Base-by-base conservation (phyloP, 2,329 filamentous ascomycete genomes). In the Fusarium sp. region DNA sequence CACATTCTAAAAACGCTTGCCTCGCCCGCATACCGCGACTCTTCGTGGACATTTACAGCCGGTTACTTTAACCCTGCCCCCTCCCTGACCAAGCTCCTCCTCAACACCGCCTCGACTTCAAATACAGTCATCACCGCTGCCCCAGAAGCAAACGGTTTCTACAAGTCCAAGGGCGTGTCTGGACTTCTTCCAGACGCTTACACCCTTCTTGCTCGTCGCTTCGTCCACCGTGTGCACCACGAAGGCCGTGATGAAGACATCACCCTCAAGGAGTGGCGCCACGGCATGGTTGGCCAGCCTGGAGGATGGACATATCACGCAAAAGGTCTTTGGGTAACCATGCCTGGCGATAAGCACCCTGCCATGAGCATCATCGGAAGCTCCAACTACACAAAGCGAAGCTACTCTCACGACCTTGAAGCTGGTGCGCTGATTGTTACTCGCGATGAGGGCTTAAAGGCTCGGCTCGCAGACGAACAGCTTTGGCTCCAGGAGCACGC, bases 51-150 rank as follows among this genome's bases (percentile, higher is more conserved):
- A 0, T 98, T 99, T 82, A 98, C 97, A 1, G 97, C 97, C 0
- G 97, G 97, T 62, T 99, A 99, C 85, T 99, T 99, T 86, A 99
- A 99, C 85, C 97, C 97, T 66, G 95, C 95, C 8, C 93, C 95
- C 0, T 91, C 92, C 5, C 90, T 98, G 23, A 95, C 94, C 3
- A 90, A 92, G 43, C 89, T 98, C 1, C 87, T 99, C 0, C 91
- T 99, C 35, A 87, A 88, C 8, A 95, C 94, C 1, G 89, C 91
- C 1, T 93, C 92, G 0, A 83, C 85, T 2, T 88, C 87, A 48
- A 97, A 95, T 70, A 95, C 93, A 0, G 94, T 99, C 25, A 92
- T 99, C 64, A 98, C 97, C 0, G 97, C 97, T 2, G 95, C 95
- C 1, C 97, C 96, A 0, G 92, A 94, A 83, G 97, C 97, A 0